These are phyloP conservation scores for Camellia granthamiana DNA, from an alignment of 148 eudicot species.

Conservation along the genomic window DNA sequence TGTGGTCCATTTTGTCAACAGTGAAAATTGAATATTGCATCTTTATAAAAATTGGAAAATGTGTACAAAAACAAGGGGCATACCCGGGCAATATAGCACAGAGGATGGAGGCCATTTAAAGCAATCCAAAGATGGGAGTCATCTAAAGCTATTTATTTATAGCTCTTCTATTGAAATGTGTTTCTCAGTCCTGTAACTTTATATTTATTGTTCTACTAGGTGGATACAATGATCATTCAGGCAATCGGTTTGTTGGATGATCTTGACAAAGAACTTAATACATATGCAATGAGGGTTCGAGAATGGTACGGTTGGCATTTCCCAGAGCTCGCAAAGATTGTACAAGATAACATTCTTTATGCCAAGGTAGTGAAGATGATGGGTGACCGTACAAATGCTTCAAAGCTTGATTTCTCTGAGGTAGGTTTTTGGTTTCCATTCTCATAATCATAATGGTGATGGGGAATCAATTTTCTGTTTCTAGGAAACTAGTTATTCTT, in stretches of 20 bases:
- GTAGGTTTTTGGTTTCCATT: slow-evolving; percentile 25
- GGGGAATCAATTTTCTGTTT: not conserved
- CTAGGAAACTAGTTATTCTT: not conserved
- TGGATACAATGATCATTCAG: slow-evolving; percentile 96
- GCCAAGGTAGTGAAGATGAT: slow-evolving; percentile 85
- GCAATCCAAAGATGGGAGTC: no score
- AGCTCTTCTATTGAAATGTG: not conserved
- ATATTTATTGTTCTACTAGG: slow-evolving; percentile 36
- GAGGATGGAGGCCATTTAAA: no score
- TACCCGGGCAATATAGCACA: no score
- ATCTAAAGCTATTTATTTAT: not conserved
- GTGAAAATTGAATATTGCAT: not conserved
- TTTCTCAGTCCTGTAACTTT: not conserved
- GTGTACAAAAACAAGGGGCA: no score
- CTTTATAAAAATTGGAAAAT: not conserved
- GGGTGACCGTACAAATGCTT: slow-evolving; percentile 81
- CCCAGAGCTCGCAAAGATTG: slow-evolving; percentile 90
- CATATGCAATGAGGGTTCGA: slow-evolving; percentile 95
- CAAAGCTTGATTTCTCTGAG: slow-evolving; percentile 91
- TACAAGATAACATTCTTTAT: slow-evolving; percentile 83
- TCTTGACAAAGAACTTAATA: slow-evolving; percentile 93
- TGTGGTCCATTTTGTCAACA: not conserved
- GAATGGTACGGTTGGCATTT: slow-evolving; percentile 99
- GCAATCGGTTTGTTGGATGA: slow-evolving; percentile 97
- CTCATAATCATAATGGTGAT: not conserved